Conservation (phyloP, 2,329 filamentous ascomycete genomes). For the Hirsutella thompsonii region DNA sequence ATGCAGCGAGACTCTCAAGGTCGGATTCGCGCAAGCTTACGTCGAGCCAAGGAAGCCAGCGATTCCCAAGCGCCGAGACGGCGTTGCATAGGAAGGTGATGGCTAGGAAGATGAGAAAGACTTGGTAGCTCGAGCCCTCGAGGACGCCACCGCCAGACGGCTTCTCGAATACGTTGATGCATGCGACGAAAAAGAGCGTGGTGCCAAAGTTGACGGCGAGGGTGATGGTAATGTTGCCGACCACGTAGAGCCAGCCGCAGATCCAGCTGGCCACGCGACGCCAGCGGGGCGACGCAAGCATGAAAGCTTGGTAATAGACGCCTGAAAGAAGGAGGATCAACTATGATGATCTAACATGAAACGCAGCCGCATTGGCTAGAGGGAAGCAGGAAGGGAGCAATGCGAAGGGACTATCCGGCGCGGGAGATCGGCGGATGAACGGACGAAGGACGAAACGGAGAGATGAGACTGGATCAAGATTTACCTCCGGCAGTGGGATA, state of each 20-base stretch:
- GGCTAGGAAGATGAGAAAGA: slow-evolving; percentile 58
- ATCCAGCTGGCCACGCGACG: slow-evolving; percentile 56
- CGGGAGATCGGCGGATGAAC: too few relatives aligned
- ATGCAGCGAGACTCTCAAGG: too few relatives aligned
- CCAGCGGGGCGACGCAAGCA: slow-evolving; percentile 50
- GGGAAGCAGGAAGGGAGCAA: not conserved
- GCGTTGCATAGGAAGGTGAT: slow-evolving; percentile 52
- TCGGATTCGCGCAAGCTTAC: slow-evolving; percentile 31
- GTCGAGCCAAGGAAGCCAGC: slow-evolving; percentile 54
- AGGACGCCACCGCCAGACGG: slow-evolving; percentile 30
- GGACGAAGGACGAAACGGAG: too few relatives aligned
- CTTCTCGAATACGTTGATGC: slow-evolving; percentile 41
- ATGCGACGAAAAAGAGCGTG: slow-evolving; percentile 46
- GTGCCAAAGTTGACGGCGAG: slow-evolving; percentile 75
- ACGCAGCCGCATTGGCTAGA: not conserved
- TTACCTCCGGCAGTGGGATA: slow-evolving; percentile 62
- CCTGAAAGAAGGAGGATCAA: slow-evolving; percentile 15
- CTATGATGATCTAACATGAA: slow-evolving; percentile 5
- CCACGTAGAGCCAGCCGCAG: slow-evolving; percentile 63
- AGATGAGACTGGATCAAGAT: too few relatives aligned
- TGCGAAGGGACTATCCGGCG: not conserved
- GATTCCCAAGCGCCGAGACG: slow-evolving; percentile 55
- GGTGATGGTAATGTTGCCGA: slow-evolving; percentile 73
- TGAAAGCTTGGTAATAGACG: slow-evolving; percentile 69
- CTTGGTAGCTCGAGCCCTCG: slow-evolving; percentile 44